A percentile compares a stretch with the other conserved stretches of the same genome.
These are phyloP conservation scores for Thermoascus crustaceus DNA, from an alignment of 2,329 filamentous ascomycete species.

Conservation along the genomic window DNA sequence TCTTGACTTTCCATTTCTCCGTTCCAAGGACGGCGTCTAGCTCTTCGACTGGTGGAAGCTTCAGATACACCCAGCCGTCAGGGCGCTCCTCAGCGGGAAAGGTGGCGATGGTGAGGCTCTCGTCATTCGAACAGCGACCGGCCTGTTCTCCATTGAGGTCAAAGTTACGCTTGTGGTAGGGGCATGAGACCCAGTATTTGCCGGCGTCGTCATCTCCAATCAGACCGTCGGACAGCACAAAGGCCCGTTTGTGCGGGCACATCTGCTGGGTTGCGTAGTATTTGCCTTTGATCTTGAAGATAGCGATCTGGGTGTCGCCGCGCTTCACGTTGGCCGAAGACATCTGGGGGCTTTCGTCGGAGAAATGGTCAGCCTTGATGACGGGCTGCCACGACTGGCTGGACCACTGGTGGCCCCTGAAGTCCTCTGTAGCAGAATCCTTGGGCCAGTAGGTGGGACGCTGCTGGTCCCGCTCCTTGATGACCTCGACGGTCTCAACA, in stretches of 20 bases:
- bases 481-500: conserved; percentile 59
- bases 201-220: conserved; percentile 55
- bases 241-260: conserved; percentile 87
- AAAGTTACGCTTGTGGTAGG: conserved; percentile 85
- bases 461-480: conserved; percentile 63
- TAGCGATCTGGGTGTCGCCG: conserved; percentile 78
- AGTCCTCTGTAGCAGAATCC: conserved; percentile 60
- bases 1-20: conserved; percentile 67
- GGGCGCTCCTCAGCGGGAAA: conserved; percentile 67
- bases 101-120: conserved; percentile 67
- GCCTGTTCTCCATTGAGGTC: conserved; percentile 58
- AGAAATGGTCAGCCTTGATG: conserved; percentile 62
- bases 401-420: conserved; percentile 60
- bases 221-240: conserved; percentile 78
- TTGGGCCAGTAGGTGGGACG: conserved; percentile 72
- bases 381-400: conserved; percentile 70
- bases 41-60: conserved; percentile 71
- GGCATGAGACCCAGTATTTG: conserved; percentile 79
- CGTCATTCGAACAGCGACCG: conserved; percentile 68
- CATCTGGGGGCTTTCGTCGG: conserved; percentile 56
- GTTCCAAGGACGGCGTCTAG: conserved; percentile 73
- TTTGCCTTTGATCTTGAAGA: conserved; percentile 73
- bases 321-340: conserved; percentile 72
- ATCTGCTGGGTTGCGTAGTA: conserved; percentile 89
- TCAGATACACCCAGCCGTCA: conserved; percentile 72